Evolutionary conservation across 345 rosid genomes (phyloP).

Genomic region (Citrus sp.): DNA sequence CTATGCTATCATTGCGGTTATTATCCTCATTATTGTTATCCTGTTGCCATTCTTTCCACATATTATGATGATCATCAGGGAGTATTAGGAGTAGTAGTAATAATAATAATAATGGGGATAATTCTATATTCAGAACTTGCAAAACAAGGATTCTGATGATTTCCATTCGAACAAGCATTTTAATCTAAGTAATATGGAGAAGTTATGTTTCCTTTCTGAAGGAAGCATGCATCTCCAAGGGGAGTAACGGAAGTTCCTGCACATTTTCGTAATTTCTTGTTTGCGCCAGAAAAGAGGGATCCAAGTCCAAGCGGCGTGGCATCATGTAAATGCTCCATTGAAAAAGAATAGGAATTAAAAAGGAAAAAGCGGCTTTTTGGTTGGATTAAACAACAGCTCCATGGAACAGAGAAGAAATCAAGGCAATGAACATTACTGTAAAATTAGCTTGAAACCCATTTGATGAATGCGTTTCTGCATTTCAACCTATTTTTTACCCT

Average conservation of each 20-base stretch:
- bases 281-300: background rate
- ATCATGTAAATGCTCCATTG: background rate
- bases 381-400: background rate
- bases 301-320: background rate
- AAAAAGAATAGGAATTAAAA: background rate
- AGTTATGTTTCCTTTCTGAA: background rate
- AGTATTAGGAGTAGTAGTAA: background rate
- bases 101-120: background rate
- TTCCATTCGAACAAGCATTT: conserved; percentile 6
- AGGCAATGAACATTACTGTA: background rate
- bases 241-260: background rate
- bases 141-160: background rate
- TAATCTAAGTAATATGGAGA: background rate
- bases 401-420: background rate
- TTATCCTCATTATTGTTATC: conserved; percentile 39
- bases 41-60: conserved; percentile 47
- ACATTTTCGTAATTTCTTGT: background rate
- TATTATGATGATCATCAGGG: background rate
- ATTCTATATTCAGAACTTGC: background rate
- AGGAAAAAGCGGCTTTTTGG: background rate
- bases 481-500: background rate
- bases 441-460: background rate
- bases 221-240: background rate
- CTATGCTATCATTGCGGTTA: conserved; percentile 48
- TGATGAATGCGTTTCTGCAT: background rate